Evolutionary conservation across 163 green algal genomes (phyloP).

Genomic region (Picocystis sp.): DNA sequence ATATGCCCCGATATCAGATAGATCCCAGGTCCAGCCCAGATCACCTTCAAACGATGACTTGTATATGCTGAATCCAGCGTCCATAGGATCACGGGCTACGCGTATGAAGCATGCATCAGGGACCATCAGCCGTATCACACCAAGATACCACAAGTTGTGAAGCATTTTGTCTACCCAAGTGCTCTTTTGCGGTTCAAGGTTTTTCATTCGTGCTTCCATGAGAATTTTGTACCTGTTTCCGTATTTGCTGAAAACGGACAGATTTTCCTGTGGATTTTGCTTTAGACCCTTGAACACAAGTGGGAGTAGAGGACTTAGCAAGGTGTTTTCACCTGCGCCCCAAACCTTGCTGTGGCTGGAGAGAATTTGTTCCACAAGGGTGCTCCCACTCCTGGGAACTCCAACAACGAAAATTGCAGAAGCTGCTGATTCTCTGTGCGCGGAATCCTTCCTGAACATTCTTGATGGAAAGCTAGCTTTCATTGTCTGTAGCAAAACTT

Average conservation of each 20-base stretch:
- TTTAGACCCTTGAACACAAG: no score
- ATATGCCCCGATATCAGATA: constrained; percentile 22
- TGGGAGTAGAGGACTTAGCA: constrained; percentile 36
- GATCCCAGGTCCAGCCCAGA: constrained; percentile 42
- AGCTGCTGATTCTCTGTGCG: no score
- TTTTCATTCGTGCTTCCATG: no score
- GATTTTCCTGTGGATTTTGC: no score
- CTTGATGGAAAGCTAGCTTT: no score
- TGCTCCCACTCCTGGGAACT: constrained; percentile 50
- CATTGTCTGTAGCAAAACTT: no score
- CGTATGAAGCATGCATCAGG: constrained; percentile 41
- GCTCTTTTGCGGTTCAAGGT: no score
- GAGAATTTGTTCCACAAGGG: constrained; percentile 55
- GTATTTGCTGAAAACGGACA: no score
- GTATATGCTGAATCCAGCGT: constrained; percentile 46
- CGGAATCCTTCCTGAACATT: no score
- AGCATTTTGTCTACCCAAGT: constrained; percentile 65
- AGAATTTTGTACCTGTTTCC: no score
- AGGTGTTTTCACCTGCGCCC: constrained; percentile 44
- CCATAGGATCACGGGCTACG: constrained; percentile 44
- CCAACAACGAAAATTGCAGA: constrained; percentile 55
- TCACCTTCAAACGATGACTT: constrained; percentile 50
- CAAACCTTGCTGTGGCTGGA: constrained; percentile 30
- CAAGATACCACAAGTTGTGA: constrained; percentile 47
- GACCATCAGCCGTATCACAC: constrained; percentile 43